Percentiles rank a stretch among this genome's conserved stretches.
Evolutionary conservation across 2,329 filamentous ascomycete species (phyloP).

Genomic region (Colletotrichum lupini): DNA sequence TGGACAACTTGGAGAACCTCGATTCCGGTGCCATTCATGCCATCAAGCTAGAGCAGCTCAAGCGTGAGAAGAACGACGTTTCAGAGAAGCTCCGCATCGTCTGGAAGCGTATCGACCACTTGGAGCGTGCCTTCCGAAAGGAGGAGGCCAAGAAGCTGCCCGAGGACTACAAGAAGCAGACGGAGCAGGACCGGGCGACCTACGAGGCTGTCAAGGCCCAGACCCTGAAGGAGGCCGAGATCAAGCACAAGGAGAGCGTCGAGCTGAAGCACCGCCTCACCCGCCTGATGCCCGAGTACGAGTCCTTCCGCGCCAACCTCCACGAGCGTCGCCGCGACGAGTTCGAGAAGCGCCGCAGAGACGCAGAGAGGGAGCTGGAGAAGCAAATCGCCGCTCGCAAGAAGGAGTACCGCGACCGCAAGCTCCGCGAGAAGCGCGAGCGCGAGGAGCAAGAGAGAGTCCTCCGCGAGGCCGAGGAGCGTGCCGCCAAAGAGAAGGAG

Average conservation of each 20-base stretch:
- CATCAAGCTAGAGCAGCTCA: conserved; percentile 94
- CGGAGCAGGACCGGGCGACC: conserved; percentile 78
- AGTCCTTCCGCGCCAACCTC: conserved; percentile 83
- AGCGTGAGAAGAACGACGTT: conserved; percentile 97
- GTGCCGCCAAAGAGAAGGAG: conserved; percentile 82
- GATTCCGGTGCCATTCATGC: conserved; percentile 91
- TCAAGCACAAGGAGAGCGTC: conserved; percentile 91
- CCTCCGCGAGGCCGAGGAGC: conserved; percentile 87
- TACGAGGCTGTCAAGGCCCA: conserved; percentile 84
- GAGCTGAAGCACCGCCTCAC: conserved; percentile 93
- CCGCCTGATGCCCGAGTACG: conserved; percentile 86
- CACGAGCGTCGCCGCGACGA: conserved; percentile 91
- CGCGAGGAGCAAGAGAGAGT: conserved; percentile 85
- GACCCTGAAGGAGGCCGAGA: conserved; percentile 82
- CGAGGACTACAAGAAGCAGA: conserved; percentile 86
- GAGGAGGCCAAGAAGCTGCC: conserved; percentile 94
- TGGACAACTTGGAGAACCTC: conserved; percentile 85
- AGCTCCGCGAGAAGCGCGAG: conserved; percentile 84
- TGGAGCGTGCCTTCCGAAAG: conserved; percentile 95
- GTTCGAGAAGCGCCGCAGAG: conserved; percentile 93
- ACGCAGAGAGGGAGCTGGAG: conserved; percentile 92
- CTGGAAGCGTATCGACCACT: conserved; percentile 94
- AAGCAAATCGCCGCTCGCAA: conserved; percentile 88
- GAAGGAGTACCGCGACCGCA: conserved; percentile 87
- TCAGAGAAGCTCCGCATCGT: conserved; percentile 91